Evolutionary conservation across 2,329 filamentous ascomycete genomes (phyloP).

Genomic region (Colletotrichum simmondsii): DNA sequence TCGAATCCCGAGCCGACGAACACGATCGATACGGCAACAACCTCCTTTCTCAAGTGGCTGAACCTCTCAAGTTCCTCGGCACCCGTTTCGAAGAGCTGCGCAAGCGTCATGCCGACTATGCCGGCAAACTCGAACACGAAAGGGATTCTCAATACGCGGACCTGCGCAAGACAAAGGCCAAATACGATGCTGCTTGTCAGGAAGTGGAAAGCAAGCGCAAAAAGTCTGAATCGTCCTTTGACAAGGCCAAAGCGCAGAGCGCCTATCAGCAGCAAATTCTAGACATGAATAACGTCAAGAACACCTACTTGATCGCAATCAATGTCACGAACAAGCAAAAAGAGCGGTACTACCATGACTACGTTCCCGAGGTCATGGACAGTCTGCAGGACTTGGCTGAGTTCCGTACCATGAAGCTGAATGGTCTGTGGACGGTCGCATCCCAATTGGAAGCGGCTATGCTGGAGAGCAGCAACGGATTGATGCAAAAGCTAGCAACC

Average conservation of each 20-base stretch:
- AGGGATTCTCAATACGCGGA: slow-evolving; percentile 86
- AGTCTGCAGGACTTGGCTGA: slow-evolving; percentile 94
- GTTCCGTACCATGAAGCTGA: slow-evolving; percentile 85
- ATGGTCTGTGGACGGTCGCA: slow-evolving; percentile 85
- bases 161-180: slow-evolving; percentile 88
- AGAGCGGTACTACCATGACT: slow-evolving; percentile 97
- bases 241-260: slow-evolving; percentile 91
- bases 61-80: slow-evolving; percentile 82
- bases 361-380: slow-evolving; percentile 92
- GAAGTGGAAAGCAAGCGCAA: slow-evolving; percentile 95
- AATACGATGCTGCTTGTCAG: slow-evolving; percentile 93
- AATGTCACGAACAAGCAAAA: slow-evolving; percentile 98
- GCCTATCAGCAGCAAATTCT: slow-evolving; percentile 91
- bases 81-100: slow-evolving; percentile 88
- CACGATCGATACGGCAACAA: slow-evolving; percentile 88
- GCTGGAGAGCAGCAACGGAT: slow-evolving; percentile 76
- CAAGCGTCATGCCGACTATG: slow-evolving; percentile 90
- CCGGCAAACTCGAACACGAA: slow-evolving; percentile 88
- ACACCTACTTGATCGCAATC: slow-evolving; percentile 96
- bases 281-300: slow-evolving; percentile 98
- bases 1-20: slow-evolving; percentile 88
- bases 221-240: slow-evolving; percentile 93
- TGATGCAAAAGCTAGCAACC: slow-evolving; percentile 77
- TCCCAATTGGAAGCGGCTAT: slow-evolving; percentile 84
- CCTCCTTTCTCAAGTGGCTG: slow-evolving; percentile 82